A percentile compares a stretch with the other conserved stretches of the same genome.
phyloP scores from a whole-genome alignment of 371 early-diverging fungal species.

The Mucor circinelloides region DNA sequence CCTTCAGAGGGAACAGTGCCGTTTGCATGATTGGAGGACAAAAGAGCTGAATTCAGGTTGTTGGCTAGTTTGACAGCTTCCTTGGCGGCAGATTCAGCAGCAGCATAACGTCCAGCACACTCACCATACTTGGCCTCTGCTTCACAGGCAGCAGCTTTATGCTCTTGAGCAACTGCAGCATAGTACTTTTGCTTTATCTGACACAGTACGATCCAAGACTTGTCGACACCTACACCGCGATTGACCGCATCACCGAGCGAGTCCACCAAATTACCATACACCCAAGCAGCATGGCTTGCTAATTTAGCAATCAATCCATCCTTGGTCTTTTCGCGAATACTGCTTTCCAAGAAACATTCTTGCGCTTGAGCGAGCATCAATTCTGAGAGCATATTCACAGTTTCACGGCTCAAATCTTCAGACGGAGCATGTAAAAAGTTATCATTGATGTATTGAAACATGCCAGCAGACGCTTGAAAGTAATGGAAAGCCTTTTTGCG shows the following conservation, averaged over 20 bases:
- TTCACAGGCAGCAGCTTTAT: slow-evolving; percentile 78
- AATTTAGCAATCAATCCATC: slow-evolving; percentile 84
- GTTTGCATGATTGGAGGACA: slow-evolving; percentile 51
- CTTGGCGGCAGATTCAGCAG: slow-evolving; percentile 82
- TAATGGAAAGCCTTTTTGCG: slow-evolving; percentile 83
- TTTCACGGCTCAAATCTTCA: slow-evolving; percentile 86
- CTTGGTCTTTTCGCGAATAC: slow-evolving; percentile 83
- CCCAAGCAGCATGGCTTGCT: slow-evolving; percentile 84
- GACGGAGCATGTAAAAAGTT: slow-evolving; percentile 97
- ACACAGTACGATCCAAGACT: slow-evolving; percentile 67
- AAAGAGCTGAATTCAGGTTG: slow-evolving; percentile 50
- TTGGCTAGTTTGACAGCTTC: slow-evolving; percentile 80
- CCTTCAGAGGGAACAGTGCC: slow-evolving; percentile 58
- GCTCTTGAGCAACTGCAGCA: slow-evolving; percentile 80
- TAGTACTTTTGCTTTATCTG: slow-evolving; percentile 89
- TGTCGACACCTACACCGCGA: slow-evolving; percentile 60
- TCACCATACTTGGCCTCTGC: slow-evolving; percentile 85
- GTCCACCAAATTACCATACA: slow-evolving; percentile 73
- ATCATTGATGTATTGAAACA: slow-evolving; percentile 93
- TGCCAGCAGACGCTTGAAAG: slow-evolving; percentile 91
- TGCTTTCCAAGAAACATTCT: slow-evolving; percentile 89
- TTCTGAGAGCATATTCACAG: slow-evolving; percentile 80
- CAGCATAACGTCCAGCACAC: slow-evolving; percentile 72
- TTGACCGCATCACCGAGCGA: slow-evolving; percentile 61
- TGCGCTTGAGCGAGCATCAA: slow-evolving; percentile 96